These are phyloP conservation scores for Penicillium crystallinum DNA, from an alignment of 495 filamentous ascomycete genomes.

Conservation along the genomic window DNA sequence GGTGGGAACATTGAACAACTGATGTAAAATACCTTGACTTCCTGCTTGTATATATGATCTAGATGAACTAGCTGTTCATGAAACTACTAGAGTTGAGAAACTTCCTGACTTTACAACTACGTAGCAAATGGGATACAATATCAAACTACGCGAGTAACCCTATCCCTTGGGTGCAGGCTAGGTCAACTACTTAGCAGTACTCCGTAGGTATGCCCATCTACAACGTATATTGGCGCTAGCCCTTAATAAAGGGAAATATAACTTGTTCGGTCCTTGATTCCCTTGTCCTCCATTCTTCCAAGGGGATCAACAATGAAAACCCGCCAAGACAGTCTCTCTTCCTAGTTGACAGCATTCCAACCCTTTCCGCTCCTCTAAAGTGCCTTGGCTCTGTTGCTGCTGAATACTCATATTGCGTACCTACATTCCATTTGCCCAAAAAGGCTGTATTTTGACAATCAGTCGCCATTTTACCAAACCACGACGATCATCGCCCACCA, in stretches of 20 bases:
- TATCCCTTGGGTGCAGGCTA: too few species aligned
- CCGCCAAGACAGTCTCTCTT: background rate
- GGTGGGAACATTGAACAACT: too few species aligned
- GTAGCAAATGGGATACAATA: too few species aligned
- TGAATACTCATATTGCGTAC: background rate
- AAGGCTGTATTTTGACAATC: background rate
- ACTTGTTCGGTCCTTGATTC: background rate
- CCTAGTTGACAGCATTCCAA: conserved; percentile 12
- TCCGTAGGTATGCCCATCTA: too few species aligned
- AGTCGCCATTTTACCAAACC: conserved; percentile 3
- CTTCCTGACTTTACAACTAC: too few species aligned
- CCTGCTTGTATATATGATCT: too few species aligned
- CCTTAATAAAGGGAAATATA: background rate
- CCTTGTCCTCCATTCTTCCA: background rate
- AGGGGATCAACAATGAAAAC: background rate
- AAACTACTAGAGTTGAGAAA: too few species aligned
- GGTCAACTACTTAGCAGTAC: too few species aligned
- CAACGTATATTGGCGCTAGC: too few species aligned
- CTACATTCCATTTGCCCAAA: conserved; percentile 11
- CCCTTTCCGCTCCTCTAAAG: conserved; percentile 4
- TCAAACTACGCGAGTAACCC: too few species aligned
- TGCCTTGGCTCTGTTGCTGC: background rate
- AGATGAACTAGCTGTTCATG: too few species aligned
- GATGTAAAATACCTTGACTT: too few species aligned
- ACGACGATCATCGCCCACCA: conserved; percentile 5